Conservation (phyloP, 306 rosid genomes). For the apple (Malus domestica) region DNA sequence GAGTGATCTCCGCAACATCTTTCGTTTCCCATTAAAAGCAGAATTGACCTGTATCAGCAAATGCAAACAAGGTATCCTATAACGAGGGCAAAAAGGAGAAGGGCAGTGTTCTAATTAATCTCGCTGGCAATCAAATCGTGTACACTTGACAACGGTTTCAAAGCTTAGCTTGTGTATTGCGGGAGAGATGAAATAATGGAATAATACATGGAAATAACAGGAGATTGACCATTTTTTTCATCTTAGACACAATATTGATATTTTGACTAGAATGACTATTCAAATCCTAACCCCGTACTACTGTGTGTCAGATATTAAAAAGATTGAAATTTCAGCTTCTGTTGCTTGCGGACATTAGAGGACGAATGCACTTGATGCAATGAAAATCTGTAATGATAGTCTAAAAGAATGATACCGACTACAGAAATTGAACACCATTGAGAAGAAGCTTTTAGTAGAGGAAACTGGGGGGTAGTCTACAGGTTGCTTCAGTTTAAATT, state of each 20-base stretch:
- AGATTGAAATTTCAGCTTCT: not conserved
- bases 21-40: conserved; percentile 86
- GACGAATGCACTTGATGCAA: not conserved
- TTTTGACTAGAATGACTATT: not conserved
- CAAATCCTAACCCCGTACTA: not conserved
- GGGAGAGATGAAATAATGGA: not conserved
- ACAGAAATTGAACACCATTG: conserved; percentile 46
- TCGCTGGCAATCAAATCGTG: not conserved
- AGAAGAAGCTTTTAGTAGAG: conserved; percentile 79
- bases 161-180: not conserved
- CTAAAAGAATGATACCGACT: not conserved
- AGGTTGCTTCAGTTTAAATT: conserved; percentile 70
- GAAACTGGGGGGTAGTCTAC: conserved; percentile 59
- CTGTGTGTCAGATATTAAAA: not conserved
- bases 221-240: not conserved
- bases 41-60: conserved; percentile 55
- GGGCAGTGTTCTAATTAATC: not conserved
- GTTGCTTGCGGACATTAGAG: not conserved
- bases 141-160: not conserved
- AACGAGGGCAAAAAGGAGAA: not conserved
- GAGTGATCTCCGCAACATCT: conserved; percentile 79
- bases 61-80: not conserved
- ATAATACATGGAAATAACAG: not conserved
- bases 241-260: not conserved
- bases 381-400: not conserved